Base-by-base conservation (phyloP, 768 basidiomycete species). In the Leccinum variicolor region DNA sequence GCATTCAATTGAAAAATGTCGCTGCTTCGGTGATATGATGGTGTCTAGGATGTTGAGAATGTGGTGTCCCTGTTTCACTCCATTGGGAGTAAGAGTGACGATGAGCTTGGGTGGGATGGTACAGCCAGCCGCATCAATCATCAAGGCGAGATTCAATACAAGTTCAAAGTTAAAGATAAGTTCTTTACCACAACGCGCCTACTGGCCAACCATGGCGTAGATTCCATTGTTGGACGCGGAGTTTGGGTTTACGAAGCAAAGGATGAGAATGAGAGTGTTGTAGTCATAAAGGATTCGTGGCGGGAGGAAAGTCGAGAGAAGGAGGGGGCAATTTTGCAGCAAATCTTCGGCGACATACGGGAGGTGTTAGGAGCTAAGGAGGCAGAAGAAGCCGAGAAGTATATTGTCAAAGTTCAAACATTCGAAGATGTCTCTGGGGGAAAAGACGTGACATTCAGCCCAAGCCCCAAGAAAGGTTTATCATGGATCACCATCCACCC, bases 251-350 rank as follows among this genome's bases (percentile, higher is more conserved):
- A 59, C 13, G 21, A 59, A 52, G 61, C 52, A 0, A 9, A 15
- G 47, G 61, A 62, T 2, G 19, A 23, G 10, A 2, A 36, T 0
- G 49, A 43, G 2, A 41, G 26, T 0, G 17, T 13, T 0, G 49
- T 62, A 1, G 55, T 9, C 1, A 57, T 62, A 4, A 62, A 65
- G 25, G 46, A 57, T 7, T 62, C 56, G 0, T 65, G 64, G 60
- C 19, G 57, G 28, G 52, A 63, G 3, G 4, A 50, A 26, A n/a
- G 26, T 17, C 36, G 25, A 3, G 51, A 52, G 11, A 23, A 9
- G 3, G 51, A 52, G 6, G 34, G 34, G 1, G 8, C 0, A 14
- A 52, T 39, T 11, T 13, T 52, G 23, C 34, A 36, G 34, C 25
- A 6, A 0, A 52, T 52, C 10, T 7, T 52, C 5, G 15, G 11